Base-by-base conservation (phyloP, 2,329 filamentous ascomycete species). In the Davidsoniella virescens region DNA sequence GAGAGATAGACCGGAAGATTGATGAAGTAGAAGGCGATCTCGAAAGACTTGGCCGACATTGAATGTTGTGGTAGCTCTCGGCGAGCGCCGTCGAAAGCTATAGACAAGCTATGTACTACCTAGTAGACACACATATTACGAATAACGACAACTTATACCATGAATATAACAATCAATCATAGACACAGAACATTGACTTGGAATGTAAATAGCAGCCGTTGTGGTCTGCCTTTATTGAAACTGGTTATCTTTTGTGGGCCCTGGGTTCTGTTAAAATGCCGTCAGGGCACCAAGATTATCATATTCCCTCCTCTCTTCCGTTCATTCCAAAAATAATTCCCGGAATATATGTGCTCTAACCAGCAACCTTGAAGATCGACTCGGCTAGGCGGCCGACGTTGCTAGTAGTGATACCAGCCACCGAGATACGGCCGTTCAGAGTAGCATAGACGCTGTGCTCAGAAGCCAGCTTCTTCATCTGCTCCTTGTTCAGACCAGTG, bases 381-480 rank as follows among this genome's bases (percentile, higher is more conserved):
- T 90, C 80, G 54, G 85, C 85, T 55, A 92, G 77, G 57, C 83
- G 80, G 60, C 80, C 80, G 54, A 90, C 84, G 62, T 90, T 90
- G 59, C 72, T 82, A 57, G 68, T 76, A 47, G 84, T 92, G 66
- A 92, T 90, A 59, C 85, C 85, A 43, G 85, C 85, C 50, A 92
- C 84, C 44, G 82, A 87, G 65, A 92, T 92, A 62, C 85, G 78
- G 59, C 85, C 85, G 63, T 92, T 84, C 73, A 87, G 92, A 68
- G 92, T 96, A 57, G 88, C 90, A 65, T 98, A 98, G 60, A 98
- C 90, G 54, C 87, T 94, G 76, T 92, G 86, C 73, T 96, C 86
- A 73, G 93, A 87, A 58, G 88, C 86, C 55, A 98, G 75, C 61
- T 71, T 72, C 51, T 90, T 84, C 86, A 96, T 95, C 72, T 95